Base-by-base conservation (phyloP, 805 yeast species). In the Candida broadrunensis region DNA sequence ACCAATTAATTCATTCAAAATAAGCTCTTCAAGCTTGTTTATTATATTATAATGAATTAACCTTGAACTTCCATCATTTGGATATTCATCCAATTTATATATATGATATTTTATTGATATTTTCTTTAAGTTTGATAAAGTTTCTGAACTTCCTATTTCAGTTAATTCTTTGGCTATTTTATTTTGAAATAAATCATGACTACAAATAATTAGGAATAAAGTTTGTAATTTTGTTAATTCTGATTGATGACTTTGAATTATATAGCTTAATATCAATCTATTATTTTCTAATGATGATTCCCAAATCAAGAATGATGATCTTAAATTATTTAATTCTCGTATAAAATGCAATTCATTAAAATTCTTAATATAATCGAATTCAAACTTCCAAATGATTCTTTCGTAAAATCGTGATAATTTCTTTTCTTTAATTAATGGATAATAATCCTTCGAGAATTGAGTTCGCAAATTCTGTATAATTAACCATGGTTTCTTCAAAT, bases 321-420 rank as follows among this genome's bases (percentile, higher is more conserved):
- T 50, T 27, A 59, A 26, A 11, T 47, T 45, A 38, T 52, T 39
- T 13, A 68, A 43, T 16, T 36, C 27, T 13, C 42, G 37, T 5
- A 69, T 56, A 30, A 50, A 59, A 42, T 56, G 43, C 9, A 42
- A 13, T 46, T 59, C 65, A 17, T 55, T 49, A 27, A 38, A 46
- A 14, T 29, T 11, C 32, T 41, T 47, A 33, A 56, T 44, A 42
- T 63, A 67, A 32, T 67, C 70, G 41, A 65, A 65, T 43, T 63
- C 55, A 45, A 64, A 69, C 42, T 63, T 64, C 75, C 75, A 69
- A 11, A 67, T 55, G 1, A 67, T 63, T 19, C 73, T 44, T 46
- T 69, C 73, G 49, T 67, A 67, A 37, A 65, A 67, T 12, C 68
- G 65, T 18, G 60, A 43, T 13, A 68, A 49, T 29, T 48, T 38